A percentile compares a stretch with the other conserved stretches of the same genome.
phyloP scores from a whole-genome alignment of 2,329 filamentous ascomycete genomes.

The Fusarium cicatricum region DNA sequence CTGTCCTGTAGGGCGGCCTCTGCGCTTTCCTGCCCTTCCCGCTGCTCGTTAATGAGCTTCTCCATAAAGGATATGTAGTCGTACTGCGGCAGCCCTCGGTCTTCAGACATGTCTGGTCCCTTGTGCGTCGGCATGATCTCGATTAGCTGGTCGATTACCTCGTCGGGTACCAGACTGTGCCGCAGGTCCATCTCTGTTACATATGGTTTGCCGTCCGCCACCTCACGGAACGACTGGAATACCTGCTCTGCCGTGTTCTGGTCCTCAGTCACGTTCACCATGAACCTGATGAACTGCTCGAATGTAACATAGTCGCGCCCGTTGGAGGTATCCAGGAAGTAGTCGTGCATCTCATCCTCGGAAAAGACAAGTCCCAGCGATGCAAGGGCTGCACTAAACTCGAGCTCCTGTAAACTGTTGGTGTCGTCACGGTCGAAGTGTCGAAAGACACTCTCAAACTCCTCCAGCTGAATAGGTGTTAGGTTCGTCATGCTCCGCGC shows the following conservation, averaged over 20 bases:
- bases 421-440: conserved; percentile 95
- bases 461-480: conserved; percentile 96
- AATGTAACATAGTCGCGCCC: conserved; percentile 86
- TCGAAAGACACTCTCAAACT: conserved; percentile 97
- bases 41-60: conserved; percentile 69
- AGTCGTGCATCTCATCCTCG: conserved; percentile 97
- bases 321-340: conserved; percentile 86
- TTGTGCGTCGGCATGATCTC: conserved; percentile 85
- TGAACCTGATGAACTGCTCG: conserved; percentile 98
- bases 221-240: conserved; percentile 96
- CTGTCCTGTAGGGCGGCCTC: conserved; percentile 47
- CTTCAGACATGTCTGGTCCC: conserved; percentile 86
- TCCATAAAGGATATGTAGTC: conserved; percentile 99
- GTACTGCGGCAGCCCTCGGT: conserved; percentile 85
- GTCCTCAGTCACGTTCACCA: conserved; percentile 98
- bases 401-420: conserved; percentile 89
- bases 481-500: conserved; percentile 98
- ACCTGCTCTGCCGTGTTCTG: conserved; percentile 99
- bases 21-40: conserved; percentile 40
- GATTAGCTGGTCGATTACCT: conserved; percentile 92
- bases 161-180: conserved; percentile 94
- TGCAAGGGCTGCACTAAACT: conserved; percentile 96
- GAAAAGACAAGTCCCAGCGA: conserved; percentile 95
- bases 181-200: conserved; percentile 97
- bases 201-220: conserved; percentile 98